phyloP scores from a whole-genome alignment of 2,329 filamentous ascomycete genomes.

The Uncinocarpus reesii region DNA sequence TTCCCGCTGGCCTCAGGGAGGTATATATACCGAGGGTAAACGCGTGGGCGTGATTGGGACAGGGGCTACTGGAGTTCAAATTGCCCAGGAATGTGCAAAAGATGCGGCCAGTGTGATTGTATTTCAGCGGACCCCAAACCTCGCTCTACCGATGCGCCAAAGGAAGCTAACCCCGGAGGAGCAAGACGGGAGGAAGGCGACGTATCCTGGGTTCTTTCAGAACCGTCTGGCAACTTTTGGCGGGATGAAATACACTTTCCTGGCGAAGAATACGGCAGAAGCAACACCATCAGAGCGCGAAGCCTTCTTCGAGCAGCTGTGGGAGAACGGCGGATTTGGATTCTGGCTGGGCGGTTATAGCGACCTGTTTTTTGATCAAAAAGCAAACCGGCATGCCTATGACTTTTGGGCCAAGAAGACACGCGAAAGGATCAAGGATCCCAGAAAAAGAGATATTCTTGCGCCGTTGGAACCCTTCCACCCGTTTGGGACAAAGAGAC shows the following conservation, averaged over 20 bases:
- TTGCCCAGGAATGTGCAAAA: constrained; percentile 50
- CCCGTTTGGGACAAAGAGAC: constrained; percentile 46
- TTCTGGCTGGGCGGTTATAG: constrained; percentile 45
- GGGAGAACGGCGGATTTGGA: constrained; percentile 45
- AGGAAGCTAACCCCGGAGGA: constrained; percentile 40
- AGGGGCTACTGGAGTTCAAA: constrained; percentile 54
- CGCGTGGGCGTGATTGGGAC: constrained; percentile 54
- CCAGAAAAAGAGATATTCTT: constrained; percentile 42
- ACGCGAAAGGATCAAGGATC: constrained; percentile 43
- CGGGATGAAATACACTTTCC: constrained; percentile 48
- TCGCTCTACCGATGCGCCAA: constrained; percentile 52
- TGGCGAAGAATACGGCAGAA: constrained; percentile 45
- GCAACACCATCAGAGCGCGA: constrained; percentile 42
- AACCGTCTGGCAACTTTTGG: constrained; percentile 43
- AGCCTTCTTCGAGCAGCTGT: constrained; percentile 41
- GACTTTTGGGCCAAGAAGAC: constrained; percentile 48
- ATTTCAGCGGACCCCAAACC: constrained; percentile 56
- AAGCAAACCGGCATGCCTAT: constrained; percentile 46
- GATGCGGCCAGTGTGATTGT: constrained; percentile 41
- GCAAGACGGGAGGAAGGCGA: constrained; percentile 37
- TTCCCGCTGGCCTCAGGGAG: constrained; percentile 50
- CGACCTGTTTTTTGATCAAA: constrained; percentile 38
- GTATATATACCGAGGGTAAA: constrained; percentile 49
- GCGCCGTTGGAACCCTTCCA: constrained; percentile 46
- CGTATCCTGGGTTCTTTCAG: constrained; percentile 43